A percentile compares a stretch with the other conserved stretches of the same genome.
These are phyloP conservation scores for Trichoderma pleuroti DNA, from an alignment of 2,329 filamentous ascomycete genomes.

Conservation along the genomic window DNA sequence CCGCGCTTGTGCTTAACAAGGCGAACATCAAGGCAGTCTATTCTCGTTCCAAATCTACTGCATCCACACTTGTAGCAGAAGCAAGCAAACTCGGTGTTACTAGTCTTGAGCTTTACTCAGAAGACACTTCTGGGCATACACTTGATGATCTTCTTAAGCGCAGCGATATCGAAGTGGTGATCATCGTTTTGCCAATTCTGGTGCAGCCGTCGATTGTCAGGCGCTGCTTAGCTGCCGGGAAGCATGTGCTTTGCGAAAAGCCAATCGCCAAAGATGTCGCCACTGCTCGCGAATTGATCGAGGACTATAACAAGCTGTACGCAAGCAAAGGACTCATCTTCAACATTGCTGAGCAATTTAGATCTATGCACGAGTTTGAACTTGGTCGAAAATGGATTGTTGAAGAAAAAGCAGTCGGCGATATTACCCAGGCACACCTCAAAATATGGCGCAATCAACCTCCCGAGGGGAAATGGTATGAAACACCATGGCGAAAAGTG, in stretches of 20 bases:
- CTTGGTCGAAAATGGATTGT: slow-evolving; percentile 12
- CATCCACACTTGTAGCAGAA: not conserved
- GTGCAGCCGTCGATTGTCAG: slow-evolving; percentile 9
- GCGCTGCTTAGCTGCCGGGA: slow-evolving; percentile 8
- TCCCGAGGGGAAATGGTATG: slow-evolving; percentile 7
- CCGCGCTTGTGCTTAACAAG: slow-evolving; percentile 1
- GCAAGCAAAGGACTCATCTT: slow-evolving; percentile 10
- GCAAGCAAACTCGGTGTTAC: not conserved
- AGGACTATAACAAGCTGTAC: slow-evolving; percentile 9
- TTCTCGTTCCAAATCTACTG: slow-evolving; percentile 5
- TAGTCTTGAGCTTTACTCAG: slow-evolving; percentile 9
- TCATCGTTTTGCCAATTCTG: slow-evolving; percentile 13
- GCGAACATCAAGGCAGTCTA: slow-evolving; percentile 7
- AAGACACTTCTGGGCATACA: slow-evolving; percentile 5
- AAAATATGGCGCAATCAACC: slow-evolving; percentile 11
- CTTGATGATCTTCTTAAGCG: slow-evolving; percentile 11
- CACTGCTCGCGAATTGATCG: slow-evolving; percentile 8
- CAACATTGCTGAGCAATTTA: slow-evolving; percentile 12
- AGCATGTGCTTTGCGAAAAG: slow-evolving; percentile 14
- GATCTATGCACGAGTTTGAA: slow-evolving; percentile 14
- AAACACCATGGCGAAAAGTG: slow-evolving; percentile 12
- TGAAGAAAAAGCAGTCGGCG: slow-evolving; percentile 6
- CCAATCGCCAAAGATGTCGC: slow-evolving; percentile 13
- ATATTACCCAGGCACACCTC: slow-evolving; percentile 13
- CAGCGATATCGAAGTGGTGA: not conserved